These are phyloP conservation scores for Zymoseptoria passerinii DNA, from an alignment of 2,329 filamentous ascomycete species.

Conservation along the genomic window DNA sequence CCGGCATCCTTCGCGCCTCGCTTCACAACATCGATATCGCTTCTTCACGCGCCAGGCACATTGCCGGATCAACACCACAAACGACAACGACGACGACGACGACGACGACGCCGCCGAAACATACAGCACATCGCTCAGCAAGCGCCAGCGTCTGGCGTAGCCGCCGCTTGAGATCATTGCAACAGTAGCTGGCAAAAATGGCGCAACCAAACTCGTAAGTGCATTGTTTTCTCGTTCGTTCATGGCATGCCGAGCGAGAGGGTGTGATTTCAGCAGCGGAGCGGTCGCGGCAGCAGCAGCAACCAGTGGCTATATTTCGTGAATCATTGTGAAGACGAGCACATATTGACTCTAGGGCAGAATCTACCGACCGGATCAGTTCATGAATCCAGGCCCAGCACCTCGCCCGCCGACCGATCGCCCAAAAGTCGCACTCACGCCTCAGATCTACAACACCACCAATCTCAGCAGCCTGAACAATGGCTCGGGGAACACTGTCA, in stretches of 20 bases:
- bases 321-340: background rate
- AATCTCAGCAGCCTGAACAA: slow-evolving; percentile 27
- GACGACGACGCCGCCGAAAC: background rate
- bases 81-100: background rate
- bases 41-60: background rate
- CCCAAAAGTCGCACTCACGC: slow-evolving; percentile 66
- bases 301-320: background rate
- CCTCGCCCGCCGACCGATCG: slow-evolving; percentile 80
- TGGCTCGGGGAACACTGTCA: slow-evolving; percentile 29
- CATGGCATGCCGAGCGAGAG: background rate
- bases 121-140: background rate
- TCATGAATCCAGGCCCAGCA: slow-evolving; percentile 96
- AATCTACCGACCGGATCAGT: slow-evolving; percentile 57
- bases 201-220: slow-evolving; percentile 1
- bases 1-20: background rate
- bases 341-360: slow-evolving; percentile 28
- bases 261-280: background rate
- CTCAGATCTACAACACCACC: slow-evolving; percentile 60
- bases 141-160: background rate
- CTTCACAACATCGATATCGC: background rate
- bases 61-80: background rate
- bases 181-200: background rate
- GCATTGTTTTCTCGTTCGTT: background rate
- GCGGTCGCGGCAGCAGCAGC: background rate
- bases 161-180: background rate